Evolutionary conservation across 768 basidiomycete genomes (phyloP).

Genomic region (Roridomyces roridus): DNA sequence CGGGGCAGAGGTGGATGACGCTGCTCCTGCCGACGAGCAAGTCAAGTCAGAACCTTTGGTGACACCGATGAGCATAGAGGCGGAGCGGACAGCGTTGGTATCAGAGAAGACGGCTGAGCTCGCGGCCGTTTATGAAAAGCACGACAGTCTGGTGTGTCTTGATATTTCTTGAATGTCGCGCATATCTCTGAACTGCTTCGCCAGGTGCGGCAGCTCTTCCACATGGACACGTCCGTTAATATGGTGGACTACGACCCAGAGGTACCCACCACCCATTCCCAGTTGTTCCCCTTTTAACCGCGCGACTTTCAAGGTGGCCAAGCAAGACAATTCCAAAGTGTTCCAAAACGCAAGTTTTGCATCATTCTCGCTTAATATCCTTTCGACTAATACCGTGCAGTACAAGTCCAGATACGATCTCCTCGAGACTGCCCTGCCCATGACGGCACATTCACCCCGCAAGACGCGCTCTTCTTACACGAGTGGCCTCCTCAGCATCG

Average conservation of each 20-base stretch:
- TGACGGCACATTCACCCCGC: constrained; percentile 8
- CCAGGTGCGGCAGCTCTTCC: constrained; percentile 87
- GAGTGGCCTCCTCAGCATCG: constrained; percentile 7
- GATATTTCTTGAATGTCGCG: neutral
- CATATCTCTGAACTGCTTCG: constrained; percentile 2
- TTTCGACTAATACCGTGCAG: neutral
- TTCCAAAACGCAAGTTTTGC: constrained; percentile 50
- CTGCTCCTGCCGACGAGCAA: constrained; percentile 12
- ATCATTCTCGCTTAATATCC: constrained; percentile 43
- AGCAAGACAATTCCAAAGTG: constrained; percentile 67
- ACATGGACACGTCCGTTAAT: constrained; percentile 81
- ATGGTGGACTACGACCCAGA: constrained; percentile 83
- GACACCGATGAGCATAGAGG: constrained; percentile 35
- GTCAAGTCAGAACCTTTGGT: constrained; percentile 26
- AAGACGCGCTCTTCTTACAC: constrained; percentile 22
- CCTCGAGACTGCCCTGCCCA: constrained; percentile 10
- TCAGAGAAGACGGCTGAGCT: constrained; percentile 64
- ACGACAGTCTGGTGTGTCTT: constrained; percentile 74
- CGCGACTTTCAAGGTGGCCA: constrained; percentile 37
- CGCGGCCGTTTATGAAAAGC: constrained; percentile 62
- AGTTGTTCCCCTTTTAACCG: constrained; percentile 9
- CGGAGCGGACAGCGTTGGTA: constrained; percentile 55
- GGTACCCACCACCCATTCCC: constrained; percentile 47
- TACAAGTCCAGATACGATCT: constrained; percentile 20
- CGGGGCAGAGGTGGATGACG: constrained; percentile 7